Conservation (phyloP, 1,139 yeast species). For the Geotrichum australiense region DNA sequence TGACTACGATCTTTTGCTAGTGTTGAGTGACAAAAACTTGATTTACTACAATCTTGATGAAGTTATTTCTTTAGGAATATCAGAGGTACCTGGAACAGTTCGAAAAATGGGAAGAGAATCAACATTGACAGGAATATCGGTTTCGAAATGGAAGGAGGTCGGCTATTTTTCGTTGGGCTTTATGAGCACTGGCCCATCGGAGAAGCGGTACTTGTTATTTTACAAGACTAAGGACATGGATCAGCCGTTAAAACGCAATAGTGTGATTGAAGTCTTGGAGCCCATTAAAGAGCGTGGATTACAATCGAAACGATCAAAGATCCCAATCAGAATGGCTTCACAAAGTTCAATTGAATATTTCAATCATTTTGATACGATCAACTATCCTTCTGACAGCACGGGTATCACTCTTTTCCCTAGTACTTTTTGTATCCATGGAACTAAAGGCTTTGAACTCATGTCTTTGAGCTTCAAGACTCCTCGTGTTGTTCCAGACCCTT, state of each 20-base stretch:
- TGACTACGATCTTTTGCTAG: slow-evolving; percentile 49
- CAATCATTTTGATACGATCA: slow-evolving; percentile 34
- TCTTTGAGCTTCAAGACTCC: slow-evolving; percentile 54
- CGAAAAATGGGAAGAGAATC: slow-evolving; percentile 12
- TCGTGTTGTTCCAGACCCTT: slow-evolving; percentile 48
- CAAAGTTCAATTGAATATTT: slow-evolving; percentile 33
- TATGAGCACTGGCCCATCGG: slow-evolving; percentile 13
- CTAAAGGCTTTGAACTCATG: slow-evolving; percentile 62
- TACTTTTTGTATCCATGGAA: slow-evolving; percentile 54
- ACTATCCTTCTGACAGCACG: slow-evolving; percentile 30
- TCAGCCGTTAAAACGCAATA: slow-evolving; percentile 20
- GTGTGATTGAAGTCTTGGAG: slow-evolving; percentile 34
- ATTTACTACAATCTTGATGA: slow-evolving; percentile 52
- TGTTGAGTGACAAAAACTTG: slow-evolving; percentile 53
- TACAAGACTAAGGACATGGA: slow-evolving; percentile 32
- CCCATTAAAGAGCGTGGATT: slow-evolving; percentile 45
- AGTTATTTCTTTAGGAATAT: slow-evolving; percentile 24
- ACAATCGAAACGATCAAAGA: slow-evolving; percentile 30
- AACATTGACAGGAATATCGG: slow-evolving; percentile 14
- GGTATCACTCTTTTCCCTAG: slow-evolving; percentile 38
- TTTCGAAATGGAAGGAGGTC: slow-evolving; percentile 16
- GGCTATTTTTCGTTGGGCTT: slow-evolving; percentile 16
- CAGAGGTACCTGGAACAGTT: slow-evolving; percentile 11
- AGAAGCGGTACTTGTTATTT: slow-evolving; percentile 45
- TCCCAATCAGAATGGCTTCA: slow-evolving; percentile 15